Percentiles rank a stretch among this genome's conserved stretches.
Conservation (phyloP, 257 asterid genomes). For the Nicotiana attenuata region DNA sequence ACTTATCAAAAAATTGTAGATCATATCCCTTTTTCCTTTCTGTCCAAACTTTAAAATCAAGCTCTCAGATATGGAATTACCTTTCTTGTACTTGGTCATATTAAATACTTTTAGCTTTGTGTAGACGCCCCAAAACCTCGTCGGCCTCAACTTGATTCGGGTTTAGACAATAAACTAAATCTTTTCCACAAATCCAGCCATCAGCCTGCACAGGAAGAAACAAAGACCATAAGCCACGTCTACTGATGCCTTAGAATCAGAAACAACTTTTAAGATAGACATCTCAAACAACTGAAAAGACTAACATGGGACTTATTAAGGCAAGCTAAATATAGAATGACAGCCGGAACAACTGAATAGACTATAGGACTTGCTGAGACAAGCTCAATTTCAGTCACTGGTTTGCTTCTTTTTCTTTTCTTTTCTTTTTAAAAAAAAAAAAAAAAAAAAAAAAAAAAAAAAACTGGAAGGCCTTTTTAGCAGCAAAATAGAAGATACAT, state of each 20-base stretch:
- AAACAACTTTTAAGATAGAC: neutral
- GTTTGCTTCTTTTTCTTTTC: neutral
- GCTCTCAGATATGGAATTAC: slow-evolving; percentile 27
- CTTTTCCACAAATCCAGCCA: slow-evolving; percentile 93
- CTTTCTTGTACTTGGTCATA: slow-evolving; percentile 89
- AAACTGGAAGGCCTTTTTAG: neutral
- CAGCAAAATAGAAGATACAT: neutral
- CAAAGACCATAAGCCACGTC: slow-evolving; percentile 11
- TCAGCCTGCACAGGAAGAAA: slow-evolving; percentile 62
- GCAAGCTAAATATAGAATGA: neutral
- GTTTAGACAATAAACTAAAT: slow-evolving; percentile 75
- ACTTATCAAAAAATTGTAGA: no score
- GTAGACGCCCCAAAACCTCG: slow-evolving; percentile 97
- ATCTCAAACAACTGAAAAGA: neutral
- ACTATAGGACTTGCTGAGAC: neutral
- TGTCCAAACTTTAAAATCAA: slow-evolving; percentile 7
- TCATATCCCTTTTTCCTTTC: neutral
- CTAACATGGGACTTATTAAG: neutral
- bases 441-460: no score
- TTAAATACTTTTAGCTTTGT: slow-evolving; percentile 94
- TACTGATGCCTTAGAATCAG: neutral
- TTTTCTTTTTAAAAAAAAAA: no score
- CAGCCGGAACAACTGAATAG: neutral
- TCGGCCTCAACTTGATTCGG: slow-evolving; percentile 91
- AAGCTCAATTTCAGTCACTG: neutral